These are phyloP conservation scores for Penicillium antarcticum DNA, from an alignment of 495 filamentous ascomycete genomes.

Conservation along the genomic window DNA sequence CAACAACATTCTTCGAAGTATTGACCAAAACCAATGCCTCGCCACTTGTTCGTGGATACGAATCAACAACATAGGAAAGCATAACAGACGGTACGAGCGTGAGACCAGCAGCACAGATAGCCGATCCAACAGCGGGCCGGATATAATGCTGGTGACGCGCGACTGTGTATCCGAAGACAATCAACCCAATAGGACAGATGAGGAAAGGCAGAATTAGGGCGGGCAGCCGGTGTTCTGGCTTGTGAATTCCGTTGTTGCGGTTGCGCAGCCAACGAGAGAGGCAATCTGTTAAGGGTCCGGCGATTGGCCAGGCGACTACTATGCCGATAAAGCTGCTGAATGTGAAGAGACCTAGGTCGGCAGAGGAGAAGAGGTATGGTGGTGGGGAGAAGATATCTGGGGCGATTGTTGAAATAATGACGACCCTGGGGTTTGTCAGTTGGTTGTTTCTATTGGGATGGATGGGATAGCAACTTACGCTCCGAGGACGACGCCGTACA, in stretches of 20 bases:
- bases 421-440: slow-evolving; percentile 13
- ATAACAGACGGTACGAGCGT: slow-evolving; percentile 30
- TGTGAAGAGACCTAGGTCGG: slow-evolving; percentile 27
- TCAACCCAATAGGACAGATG: slow-evolving; percentile 24
- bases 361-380: slow-evolving; percentile 28
- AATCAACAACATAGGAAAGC: slow-evolving; percentile 33
- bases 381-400: slow-evolving; percentile 22
- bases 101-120: slow-evolving; percentile 22
- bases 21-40: slow-evolving; percentile 36
- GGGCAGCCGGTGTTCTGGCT: slow-evolving; percentile 30
- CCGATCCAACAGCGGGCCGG: slow-evolving; percentile 23
- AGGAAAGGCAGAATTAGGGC: slow-evolving; percentile 30
- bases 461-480: slow-evolving; percentile 28
- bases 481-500: slow-evolving; percentile 36
- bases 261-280: slow-evolving; percentile 27
- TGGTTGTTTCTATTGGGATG: not conserved
- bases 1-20: slow-evolving; percentile 39
- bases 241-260: slow-evolving; percentile 25
- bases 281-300: slow-evolving; percentile 28
- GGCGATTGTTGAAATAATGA: slow-evolving; percentile 25
- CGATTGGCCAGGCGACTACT: slow-evolving; percentile 27
- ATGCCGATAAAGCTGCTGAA: slow-evolving; percentile 31
- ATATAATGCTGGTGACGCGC: slow-evolving; percentile 16
- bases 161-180: slow-evolving; percentile 28
- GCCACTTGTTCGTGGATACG: slow-evolving; percentile 24